phyloP scores from a whole-genome alignment of 2,329 filamentous ascomycete genomes.

The Colletotrichum horii region DNA sequence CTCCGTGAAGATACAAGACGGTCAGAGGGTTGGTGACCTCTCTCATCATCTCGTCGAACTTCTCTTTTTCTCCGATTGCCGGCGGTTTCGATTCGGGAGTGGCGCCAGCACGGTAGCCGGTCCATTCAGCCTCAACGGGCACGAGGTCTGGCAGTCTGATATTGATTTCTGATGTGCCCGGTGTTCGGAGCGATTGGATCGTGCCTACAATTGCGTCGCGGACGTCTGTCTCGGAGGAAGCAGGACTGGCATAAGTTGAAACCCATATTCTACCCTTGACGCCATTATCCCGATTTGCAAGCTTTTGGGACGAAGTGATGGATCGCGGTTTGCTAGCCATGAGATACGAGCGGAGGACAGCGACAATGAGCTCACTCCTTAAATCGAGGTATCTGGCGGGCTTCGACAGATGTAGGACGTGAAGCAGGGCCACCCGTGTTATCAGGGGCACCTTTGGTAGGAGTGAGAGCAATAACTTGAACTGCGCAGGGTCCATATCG shows the following conservation, averaged over 20 bases:
- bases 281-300: constrained; percentile 66
- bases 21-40: constrained; percentile 69
- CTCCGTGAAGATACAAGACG: constrained; percentile 77
- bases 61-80: constrained; percentile 63
- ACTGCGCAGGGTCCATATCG: constrained; percentile 16
- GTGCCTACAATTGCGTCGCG: constrained; percentile 62
- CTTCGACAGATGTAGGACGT: constrained; percentile 71
- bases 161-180: constrained; percentile 30
- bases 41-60: constrained; percentile 70
- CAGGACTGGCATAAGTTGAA: constrained; percentile 68
- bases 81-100: constrained; percentile 55
- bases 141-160: constrained; percentile 54
- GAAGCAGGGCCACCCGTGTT: constrained; percentile 64
- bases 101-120: constrained; percentile 67
- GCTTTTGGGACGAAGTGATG: constrained; percentile 67
- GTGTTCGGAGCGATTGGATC: constrained; percentile 56
- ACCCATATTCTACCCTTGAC: constrained; percentile 86
- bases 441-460: constrained; percentile 66
- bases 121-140: constrained; percentile 77
- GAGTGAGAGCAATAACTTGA: constrained; percentile 31
- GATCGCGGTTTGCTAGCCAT: constrained; percentile 48
- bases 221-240: constrained; percentile 60
- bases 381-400: constrained; percentile 80
- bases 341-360: constrained; percentile 72
- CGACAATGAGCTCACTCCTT: constrained; percentile 73